Conservation (phyloP, 371 early-diverging fungal species). For the Batkoa obscura region DNA sequence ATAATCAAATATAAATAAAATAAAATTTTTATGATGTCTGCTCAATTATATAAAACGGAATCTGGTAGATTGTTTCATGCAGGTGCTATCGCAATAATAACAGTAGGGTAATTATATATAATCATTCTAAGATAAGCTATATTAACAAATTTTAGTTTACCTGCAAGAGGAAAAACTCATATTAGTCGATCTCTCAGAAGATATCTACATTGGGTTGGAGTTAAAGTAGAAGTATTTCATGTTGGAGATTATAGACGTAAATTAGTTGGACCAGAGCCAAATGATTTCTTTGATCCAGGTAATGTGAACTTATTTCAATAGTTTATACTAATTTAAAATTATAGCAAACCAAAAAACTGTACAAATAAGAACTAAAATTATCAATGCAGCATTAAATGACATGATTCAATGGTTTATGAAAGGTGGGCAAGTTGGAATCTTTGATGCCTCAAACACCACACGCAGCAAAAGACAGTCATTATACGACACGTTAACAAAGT, state of each 20-base stretch:
- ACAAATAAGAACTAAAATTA: slow-evolving; percentile 29
- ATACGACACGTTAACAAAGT: slow-evolving; percentile 31
- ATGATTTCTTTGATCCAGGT: slow-evolving; percentile 77
- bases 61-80: slow-evolving; percentile 67
- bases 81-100: slow-evolving; percentile 61
- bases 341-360: slow-evolving; percentile 40
- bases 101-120: slow-evolving; percentile 41
- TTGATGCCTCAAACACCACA: slow-evolving; percentile 86
- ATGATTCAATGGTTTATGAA: slow-evolving; percentile 63
- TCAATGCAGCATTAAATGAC: slow-evolving; percentile 59
- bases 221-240: slow-evolving; percentile 74
- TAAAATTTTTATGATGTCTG: slow-evolving; percentile 25
- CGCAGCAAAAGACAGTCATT: slow-evolving; percentile 48
- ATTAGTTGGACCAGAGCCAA: slow-evolving; percentile 46
- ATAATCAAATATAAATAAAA: no score
- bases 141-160: slow-evolving; percentile 24
- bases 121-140: not conserved
- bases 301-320: slow-evolving; percentile 11
- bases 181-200: slow-evolving; percentile 68
- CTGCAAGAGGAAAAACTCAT: slow-evolving; percentile 86
- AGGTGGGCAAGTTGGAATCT: slow-evolving; percentile 72
- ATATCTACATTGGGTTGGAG: slow-evolving; percentile 90
- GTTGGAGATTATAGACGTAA: slow-evolving; percentile 85
- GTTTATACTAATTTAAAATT: not conserved
- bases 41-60: slow-evolving; percentile 56